Percentiles rank a stretch among this genome's conserved stretches.
phyloP scores from a whole-genome alignment of 306 rosid species.

The Potentilla sterilis region DNA sequence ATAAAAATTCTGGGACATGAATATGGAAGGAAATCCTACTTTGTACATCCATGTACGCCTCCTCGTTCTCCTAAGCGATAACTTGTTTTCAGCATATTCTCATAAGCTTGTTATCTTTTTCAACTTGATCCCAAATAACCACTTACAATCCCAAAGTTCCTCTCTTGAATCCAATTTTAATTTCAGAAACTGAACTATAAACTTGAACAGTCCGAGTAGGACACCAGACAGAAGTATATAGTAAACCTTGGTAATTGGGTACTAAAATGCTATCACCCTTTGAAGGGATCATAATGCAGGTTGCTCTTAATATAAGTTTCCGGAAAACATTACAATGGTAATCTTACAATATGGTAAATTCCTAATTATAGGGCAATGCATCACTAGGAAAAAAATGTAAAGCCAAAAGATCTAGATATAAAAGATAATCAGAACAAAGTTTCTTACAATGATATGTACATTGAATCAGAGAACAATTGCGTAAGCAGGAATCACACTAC shows the following conservation, averaged over 20 bases:
- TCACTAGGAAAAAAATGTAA: constrained; percentile 33
- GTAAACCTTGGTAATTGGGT: background rate
- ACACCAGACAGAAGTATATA: background rate
- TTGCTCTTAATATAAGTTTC: background rate
- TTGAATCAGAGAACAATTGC: constrained; percentile 43
- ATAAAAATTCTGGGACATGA: too few relatives aligned
- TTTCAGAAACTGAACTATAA: background rate
- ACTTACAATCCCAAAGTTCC: background rate
- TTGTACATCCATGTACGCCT: too few relatives aligned
- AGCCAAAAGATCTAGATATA: constrained; percentile 23
- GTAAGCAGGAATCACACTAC: constrained; percentile 36
- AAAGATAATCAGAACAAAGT: constrained; percentile 29
- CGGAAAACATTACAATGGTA: constrained; percentile 34
- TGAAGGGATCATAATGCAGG: background rate
- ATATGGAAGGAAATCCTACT: too few relatives aligned
- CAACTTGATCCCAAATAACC: background rate
- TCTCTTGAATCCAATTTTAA: background rate
- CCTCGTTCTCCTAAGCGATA: too few relatives aligned
- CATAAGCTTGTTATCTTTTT: too few relatives aligned
- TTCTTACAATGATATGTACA: constrained; percentile 79
- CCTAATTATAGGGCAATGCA: constrained; percentile 41
- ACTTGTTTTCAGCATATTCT: too few relatives aligned
- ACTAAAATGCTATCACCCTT: background rate
- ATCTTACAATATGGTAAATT: constrained; percentile 41
- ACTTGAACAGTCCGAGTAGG: background rate